Base-by-base conservation (phyloP, 441 rosid genomes). In the Daphne laureola region DNA sequence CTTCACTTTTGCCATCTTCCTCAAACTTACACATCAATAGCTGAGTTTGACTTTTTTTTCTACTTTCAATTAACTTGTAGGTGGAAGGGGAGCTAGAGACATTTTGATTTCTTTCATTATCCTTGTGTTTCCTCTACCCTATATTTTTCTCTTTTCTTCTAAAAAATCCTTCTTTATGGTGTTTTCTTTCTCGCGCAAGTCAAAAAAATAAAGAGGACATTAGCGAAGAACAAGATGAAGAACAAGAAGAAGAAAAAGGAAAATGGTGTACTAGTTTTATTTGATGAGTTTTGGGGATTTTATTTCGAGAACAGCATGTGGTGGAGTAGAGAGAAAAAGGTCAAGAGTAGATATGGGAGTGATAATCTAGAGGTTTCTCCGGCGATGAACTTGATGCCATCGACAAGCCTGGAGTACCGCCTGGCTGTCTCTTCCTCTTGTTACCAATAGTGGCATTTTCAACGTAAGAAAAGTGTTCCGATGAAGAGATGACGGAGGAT, bases 201-300 rank as follows among this genome's bases (percentile, higher is more conserved):
- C 52, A 38, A 48, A n/a, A n/a, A n/a, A n/a, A 42, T 21, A 16
- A 52, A 31, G 49, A 15, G 35, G 17, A 46, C 17, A 49, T n/a
- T 46, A 44, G 43, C 14, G 36, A 54, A 43, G 61, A 57, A 25
- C 14, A 43, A 46, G 43, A 43, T 52, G 23, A 7, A 43, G 59
- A 58, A 46, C 40, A 58, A 53, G 57, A 38, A 59, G 25, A 14
- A 25, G 43, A 64, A 21, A 25, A 40, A 21, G 14, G 36, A 45
- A 17, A 31, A 41, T 50, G 17, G 47, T 13, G 62, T 16, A 21
- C 25, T 21, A 4, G 25, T 11, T 9, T 54, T 31, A 41, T 73
- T 73, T 83, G 62, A 90, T 93, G 99, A 93, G 85, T 81, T 87
- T 93, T 80, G 97, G 93, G 74, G 87, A 91, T 42, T 87, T 90